A percentile compares a stretch with the other conserved stretches of the same genome.
Conservation (phyloP, 1,139 yeast genomes). For the Zygosaccharomyces pseudobailii region DNA sequence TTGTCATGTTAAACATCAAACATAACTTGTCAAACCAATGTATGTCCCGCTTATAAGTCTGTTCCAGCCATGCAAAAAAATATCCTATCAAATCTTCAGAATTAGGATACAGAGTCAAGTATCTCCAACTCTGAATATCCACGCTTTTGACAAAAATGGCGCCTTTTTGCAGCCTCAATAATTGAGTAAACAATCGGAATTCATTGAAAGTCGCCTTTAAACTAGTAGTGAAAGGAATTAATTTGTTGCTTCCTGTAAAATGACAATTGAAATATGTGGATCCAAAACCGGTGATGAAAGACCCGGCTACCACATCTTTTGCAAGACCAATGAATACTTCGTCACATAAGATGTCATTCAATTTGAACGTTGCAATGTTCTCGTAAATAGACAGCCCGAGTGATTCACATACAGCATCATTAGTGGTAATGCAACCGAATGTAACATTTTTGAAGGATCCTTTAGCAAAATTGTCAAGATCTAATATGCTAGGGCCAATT, state of each 20-base stretch:
- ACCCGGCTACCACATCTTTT: slow-evolving; percentile 25
- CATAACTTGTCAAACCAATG: slow-evolving; percentile 40
- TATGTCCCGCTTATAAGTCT: slow-evolving; percentile 26
- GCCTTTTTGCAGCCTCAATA: slow-evolving; percentile 36
- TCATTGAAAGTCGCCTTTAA: slow-evolving; percentile 30
- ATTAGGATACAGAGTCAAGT: slow-evolving; percentile 38
- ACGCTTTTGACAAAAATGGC: slow-evolving; percentile 29
- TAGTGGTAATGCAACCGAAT: slow-evolving; percentile 24
- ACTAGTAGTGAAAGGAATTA: slow-evolving; percentile 38
- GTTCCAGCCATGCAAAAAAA: slow-evolving; percentile 35
- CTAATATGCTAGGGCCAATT: slow-evolving; percentile 47
- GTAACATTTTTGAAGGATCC: slow-evolving; percentile 28
- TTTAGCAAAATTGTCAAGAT: slow-evolving; percentile 22
- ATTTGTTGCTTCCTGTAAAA: slow-evolving; percentile 33
- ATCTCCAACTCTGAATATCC: slow-evolving; percentile 42
- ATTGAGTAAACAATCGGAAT: slow-evolving; percentile 38
- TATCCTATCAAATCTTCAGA: slow-evolving; percentile 20
- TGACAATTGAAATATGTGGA: slow-evolving; percentile 13
- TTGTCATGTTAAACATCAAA: slow-evolving; percentile 35
- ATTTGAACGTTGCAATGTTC: slow-evolving; percentile 29
- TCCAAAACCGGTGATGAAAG: slow-evolving; percentile 23
- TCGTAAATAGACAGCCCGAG: slow-evolving; percentile 25
- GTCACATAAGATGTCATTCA: slow-evolving; percentile 28
- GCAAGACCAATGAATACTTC: slow-evolving; percentile 21
- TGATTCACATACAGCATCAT: slow-evolving; percentile 21